A percentile compares a stretch with the other conserved stretches of the same genome.
Conservation (phyloP, 192 early-diverging fungal species). For the Podila verticillata region DNA sequence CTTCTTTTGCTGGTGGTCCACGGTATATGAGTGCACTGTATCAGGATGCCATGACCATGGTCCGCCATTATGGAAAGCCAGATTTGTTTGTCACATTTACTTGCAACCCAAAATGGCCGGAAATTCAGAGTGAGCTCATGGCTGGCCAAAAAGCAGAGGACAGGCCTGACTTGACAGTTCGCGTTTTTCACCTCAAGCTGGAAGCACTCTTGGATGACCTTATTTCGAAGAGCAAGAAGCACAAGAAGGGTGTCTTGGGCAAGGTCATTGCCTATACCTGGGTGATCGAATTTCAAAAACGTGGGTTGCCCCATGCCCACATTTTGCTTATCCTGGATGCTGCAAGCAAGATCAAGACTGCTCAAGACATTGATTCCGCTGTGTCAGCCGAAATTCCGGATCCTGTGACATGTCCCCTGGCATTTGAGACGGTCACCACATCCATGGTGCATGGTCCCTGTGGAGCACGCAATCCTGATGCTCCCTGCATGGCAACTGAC, state of each 20-base stretch:
- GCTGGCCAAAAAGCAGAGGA: not conserved
- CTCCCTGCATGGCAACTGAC: not conserved
- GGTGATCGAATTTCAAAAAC: slow-evolving; percentile 42
- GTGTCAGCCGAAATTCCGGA: slow-evolving; percentile 34
- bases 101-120: slow-evolving; percentile 17
- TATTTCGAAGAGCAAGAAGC: slow-evolving; percentile 7
- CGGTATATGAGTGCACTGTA: slow-evolving; percentile 21
- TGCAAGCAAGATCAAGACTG: not conserved
- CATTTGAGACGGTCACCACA: slow-evolving; percentile 9
- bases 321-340: slow-evolving; percentile 14
- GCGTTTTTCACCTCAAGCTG: slow-evolving; percentile 31
- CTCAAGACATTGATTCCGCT: slow-evolving; percentile 3
- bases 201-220: slow-evolving; percentile 26
- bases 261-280: slow-evolving; percentile 10
- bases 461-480: not conserved
- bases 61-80: slow-evolving; percentile 34
- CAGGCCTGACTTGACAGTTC: slow-evolving; percentile 26
- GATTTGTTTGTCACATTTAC: slow-evolving; percentile 55
- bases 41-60: slow-evolving; percentile 34
- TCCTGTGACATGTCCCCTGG: not conserved
- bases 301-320: slow-evolving; percentile 35
- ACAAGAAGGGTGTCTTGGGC: slow-evolving; percentile 2
- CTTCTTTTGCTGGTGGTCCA: slow-evolving; percentile 18
- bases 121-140: slow-evolving; percentile 1
- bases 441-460: slow-evolving; percentile 41